Evolutionary conservation across 768 basidiomycete genomes (phyloP).

Genomic region (Mycena sanguinolenta): DNA sequence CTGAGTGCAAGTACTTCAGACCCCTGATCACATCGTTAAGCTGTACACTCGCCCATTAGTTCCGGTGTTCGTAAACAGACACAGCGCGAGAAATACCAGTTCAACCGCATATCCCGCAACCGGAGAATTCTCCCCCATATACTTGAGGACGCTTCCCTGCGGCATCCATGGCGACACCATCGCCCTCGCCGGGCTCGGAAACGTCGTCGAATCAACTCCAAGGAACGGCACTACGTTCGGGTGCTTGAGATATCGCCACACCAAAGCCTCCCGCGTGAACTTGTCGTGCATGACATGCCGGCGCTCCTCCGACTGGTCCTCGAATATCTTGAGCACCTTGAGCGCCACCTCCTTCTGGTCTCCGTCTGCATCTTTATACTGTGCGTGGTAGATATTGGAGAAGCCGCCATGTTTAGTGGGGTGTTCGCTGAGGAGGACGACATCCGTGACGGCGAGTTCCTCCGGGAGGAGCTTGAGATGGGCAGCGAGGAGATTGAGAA

Average conservation of each 20-base stretch:
- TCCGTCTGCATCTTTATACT: not conserved
- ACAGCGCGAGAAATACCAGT: not conserved
- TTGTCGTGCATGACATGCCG: not conserved
- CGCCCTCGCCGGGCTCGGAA: not conserved
- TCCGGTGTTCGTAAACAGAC: not conserved
- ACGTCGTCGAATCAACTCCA: not conserved
- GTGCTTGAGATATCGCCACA: not conserved
- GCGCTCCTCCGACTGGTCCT: not conserved
- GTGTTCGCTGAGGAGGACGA: not conserved
- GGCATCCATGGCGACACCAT: not conserved
- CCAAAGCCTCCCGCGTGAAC: not conserved
- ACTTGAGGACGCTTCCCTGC: not conserved
- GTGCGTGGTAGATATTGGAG: not conserved
- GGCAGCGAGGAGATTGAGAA: not conserved
- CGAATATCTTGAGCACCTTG: not conserved
- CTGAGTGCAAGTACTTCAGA: not conserved
- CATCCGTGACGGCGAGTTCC: not conserved
- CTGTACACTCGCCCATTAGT: not conserved
- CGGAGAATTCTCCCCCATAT: not conserved
- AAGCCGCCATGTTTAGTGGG: not conserved
- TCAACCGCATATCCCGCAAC: not conserved
- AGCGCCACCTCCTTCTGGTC: not conserved
- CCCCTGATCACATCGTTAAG: not conserved
- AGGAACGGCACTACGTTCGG: not conserved
- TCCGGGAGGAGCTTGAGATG: not conserved